Conservation (phyloP, 129 eudicot genomes). For the Flaveria sonorensis region DNA sequence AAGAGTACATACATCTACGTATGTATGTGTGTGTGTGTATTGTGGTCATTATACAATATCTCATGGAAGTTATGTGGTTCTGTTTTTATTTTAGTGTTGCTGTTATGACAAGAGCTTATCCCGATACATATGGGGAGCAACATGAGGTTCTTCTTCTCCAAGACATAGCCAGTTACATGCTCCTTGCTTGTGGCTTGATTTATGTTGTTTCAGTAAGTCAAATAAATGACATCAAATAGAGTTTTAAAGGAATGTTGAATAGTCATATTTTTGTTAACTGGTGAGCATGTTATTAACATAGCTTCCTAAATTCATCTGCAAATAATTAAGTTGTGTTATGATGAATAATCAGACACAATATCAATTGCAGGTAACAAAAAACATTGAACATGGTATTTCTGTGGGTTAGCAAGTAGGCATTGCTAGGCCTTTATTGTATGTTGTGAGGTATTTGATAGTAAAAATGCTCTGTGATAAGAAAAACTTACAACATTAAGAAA, state of each 20-base stretch:
- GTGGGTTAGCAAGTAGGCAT: neutral
- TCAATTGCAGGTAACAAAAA: neutral
- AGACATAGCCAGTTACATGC: constrained; percentile 77
- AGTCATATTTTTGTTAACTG: constrained; percentile 1
- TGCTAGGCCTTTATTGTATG: no score
- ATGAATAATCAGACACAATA: neutral
- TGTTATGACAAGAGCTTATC: constrained; percentile 97
- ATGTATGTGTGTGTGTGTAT: neutral
- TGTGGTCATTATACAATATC: constrained; percentile 18
- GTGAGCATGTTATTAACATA: neutral
- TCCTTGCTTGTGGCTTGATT: constrained; percentile 84
- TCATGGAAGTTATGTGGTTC: constrained; percentile 20
- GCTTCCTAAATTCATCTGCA: constrained; percentile 1
- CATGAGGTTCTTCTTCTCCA: constrained; percentile 70
- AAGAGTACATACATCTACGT: neutral
- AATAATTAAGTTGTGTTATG: constrained; percentile 6
- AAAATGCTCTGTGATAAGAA: no score
- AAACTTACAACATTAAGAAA: no score
- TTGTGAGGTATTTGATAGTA: no score
- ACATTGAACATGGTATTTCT: neutral
- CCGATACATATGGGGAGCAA: constrained; percentile 48
- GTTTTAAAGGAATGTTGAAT: neutral
- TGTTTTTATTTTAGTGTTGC: constrained; percentile 69
- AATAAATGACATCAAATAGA: constrained; percentile 12
- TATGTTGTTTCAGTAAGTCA: constrained; percentile 82